phyloP scores from a whole-genome alignment of 306 rosid species.

The Amphicarpaea edgeworthii region DNA sequence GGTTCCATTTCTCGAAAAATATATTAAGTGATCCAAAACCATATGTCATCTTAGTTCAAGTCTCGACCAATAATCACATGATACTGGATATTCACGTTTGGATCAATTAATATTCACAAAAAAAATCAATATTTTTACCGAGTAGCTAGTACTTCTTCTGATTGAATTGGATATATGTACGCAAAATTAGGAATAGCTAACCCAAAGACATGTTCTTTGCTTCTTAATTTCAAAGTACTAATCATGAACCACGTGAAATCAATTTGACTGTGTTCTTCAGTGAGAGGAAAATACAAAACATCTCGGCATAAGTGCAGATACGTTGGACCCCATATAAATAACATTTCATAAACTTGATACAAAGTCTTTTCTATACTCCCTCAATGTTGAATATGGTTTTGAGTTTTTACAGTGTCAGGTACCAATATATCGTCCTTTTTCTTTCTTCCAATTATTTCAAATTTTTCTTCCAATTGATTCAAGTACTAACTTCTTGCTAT shows the following conservation, averaged over 20 bases:
- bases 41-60: no score
- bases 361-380: conserved; percentile 28
- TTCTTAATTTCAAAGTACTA: neutral
- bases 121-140: neutral
- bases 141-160: neutral
- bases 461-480: neutral
- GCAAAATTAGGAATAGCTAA: neutral
- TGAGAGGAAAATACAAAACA: conserved; percentile 1
- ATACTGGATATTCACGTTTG: no score
- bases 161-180: neutral
- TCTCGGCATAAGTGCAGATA: neutral
- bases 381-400: neutral
- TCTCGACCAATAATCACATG: no score
- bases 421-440: neutral
- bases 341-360: conserved; percentile 30
- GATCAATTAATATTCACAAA: neutral
- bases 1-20: no score
- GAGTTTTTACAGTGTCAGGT: neutral
- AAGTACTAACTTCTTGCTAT: neutral
- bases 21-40: no score
- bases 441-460: neutral
- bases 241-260: conserved; percentile 15
- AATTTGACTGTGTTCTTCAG: conserved; percentile 1
- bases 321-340: conserved; percentile 51
- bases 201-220: neutral